A percentile compares a stretch with the other conserved stretches of the same genome.
Evolutionary conservation across 1,139 yeast species (phyloP).

Genomic region (Hemisphaericaspora subhashii): DNA sequence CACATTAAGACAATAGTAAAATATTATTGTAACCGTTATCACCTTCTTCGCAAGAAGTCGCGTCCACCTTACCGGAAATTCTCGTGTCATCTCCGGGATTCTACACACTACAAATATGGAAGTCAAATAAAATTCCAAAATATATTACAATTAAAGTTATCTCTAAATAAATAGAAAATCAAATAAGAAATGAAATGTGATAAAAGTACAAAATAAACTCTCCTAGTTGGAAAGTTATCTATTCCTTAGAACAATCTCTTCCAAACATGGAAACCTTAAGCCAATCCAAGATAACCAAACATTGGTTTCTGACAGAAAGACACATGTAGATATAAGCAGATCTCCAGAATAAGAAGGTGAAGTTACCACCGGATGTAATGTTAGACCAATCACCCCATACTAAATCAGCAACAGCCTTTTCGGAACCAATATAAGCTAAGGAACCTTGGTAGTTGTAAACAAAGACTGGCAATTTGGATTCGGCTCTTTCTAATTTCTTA

Average conservation of each 20-base stretch:
- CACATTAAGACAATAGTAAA: background rate
- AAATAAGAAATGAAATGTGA: slow-evolving; percentile 2
- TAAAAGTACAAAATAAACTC: background rate
- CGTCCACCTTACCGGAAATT: background rate
- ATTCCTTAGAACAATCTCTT: slow-evolving; percentile 73
- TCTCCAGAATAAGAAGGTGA: slow-evolving; percentile 93
- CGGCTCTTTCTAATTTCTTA: slow-evolving; percentile 41
- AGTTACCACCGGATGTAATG: slow-evolving; percentile 77
- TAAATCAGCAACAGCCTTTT: slow-evolving; percentile 90
- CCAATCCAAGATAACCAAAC: slow-evolving; percentile 87
- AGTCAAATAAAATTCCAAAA: background rate
- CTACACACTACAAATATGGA: background rate
- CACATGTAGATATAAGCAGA: slow-evolving; percentile 92
- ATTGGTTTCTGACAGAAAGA: slow-evolving; percentile 83
- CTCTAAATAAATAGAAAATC: slow-evolving; percentile 1
- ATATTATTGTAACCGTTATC: background rate
- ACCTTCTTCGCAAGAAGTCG: background rate
- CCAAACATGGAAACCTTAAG: slow-evolving; percentile 83
- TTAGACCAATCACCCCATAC: slow-evolving; percentile 86
- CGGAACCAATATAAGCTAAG: slow-evolving; percentile 82
- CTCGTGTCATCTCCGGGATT: background rate
- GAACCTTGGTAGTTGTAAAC: slow-evolving; percentile 71
- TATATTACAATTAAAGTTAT: slow-evolving; percentile 2
- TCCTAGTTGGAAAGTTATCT: slow-evolving; percentile 9
- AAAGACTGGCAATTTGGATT: slow-evolving; percentile 56